phyloP scores from a whole-genome alignment of 805 yeast genomes.

The Komagataella pastoris region DNA sequence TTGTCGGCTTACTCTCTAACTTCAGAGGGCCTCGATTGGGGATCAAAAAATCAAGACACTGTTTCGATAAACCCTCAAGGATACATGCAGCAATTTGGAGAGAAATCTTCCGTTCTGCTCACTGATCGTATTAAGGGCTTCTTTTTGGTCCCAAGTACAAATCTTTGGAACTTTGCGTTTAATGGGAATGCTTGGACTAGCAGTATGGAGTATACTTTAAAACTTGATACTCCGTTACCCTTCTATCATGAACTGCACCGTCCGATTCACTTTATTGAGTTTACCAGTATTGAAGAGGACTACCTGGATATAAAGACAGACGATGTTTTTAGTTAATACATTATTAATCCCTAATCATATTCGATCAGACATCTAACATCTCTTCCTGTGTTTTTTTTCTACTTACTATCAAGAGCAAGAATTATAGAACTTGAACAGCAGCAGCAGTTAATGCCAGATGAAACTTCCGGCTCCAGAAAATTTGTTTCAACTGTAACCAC shows the following conservation, averaged over 20 bases:
- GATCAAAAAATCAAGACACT: constrained; percentile 42
- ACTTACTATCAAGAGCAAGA: background rate
- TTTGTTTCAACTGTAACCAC: background rate
- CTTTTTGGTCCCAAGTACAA: constrained; percentile 74
- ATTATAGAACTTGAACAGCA: background rate
- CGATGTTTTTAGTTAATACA: constrained; percentile 37
- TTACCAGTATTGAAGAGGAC: constrained; percentile 43
- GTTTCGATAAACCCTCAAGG: constrained; percentile 49
- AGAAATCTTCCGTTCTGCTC: constrained; percentile 52
- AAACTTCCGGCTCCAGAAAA: background rate
- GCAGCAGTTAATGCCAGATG: background rate
- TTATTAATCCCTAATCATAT: background rate
- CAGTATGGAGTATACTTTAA: constrained; percentile 44
- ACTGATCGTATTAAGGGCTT: constrained; percentile 71
- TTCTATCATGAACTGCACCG: constrained; percentile 83
- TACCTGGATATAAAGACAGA: constrained; percentile 56
- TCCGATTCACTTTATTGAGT: constrained; percentile 72
- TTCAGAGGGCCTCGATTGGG: constrained; percentile 71
- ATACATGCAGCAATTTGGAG: constrained; percentile 45
- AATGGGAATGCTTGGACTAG: constrained; percentile 75
- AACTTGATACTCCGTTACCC: constrained; percentile 66
- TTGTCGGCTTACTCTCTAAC: constrained; percentile 51
- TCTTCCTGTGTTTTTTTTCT: background rate
- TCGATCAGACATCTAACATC: background rate
- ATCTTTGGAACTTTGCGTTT: constrained; percentile 85